Evolutionary conservation across 2,329 filamentous ascomycete genomes (phyloP).

Genomic region (Didymella pomorum): DNA sequence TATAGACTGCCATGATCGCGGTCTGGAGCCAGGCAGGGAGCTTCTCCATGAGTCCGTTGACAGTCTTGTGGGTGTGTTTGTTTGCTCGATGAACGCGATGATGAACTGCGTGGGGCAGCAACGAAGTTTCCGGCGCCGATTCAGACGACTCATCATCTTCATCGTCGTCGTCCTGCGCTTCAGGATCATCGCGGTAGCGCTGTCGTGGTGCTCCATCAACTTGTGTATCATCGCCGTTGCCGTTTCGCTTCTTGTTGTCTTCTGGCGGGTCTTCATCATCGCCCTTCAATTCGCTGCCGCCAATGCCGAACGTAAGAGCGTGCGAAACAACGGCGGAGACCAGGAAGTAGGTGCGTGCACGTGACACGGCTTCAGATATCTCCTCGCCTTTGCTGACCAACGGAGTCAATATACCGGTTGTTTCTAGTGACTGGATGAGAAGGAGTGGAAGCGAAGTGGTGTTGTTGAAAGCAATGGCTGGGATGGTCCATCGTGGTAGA

Average conservation of each 20-base stretch:
- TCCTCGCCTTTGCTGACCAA: slow-evolving; percentile 57
- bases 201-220: slow-evolving; percentile 3
- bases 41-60: slow-evolving; percentile 12
- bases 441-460: slow-evolving; percentile 63
- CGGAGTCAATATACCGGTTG: slow-evolving; percentile 64
- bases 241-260: slow-evolving; percentile 29
- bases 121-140: slow-evolving; percentile 54
- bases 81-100: slow-evolving; percentile 46
- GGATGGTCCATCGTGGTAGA: slow-evolving; percentile 62
- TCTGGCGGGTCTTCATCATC: slow-evolving; percentile 52
- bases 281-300: slow-evolving; percentile 64
- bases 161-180: slow-evolving; percentile 34
- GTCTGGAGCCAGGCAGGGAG: slow-evolving; percentile 52
- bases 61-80: slow-evolving; percentile 42
- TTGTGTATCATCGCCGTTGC: slow-evolving; percentile 7
- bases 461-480: slow-evolving; percentile 65
- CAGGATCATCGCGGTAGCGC: slow-evolving; percentile 20
- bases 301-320: slow-evolving; percentile 70
- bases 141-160: slow-evolving; percentile 35
- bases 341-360: slow-evolving; percentile 71
- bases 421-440: slow-evolving; percentile 60
- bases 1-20: slow-evolving; percentile 53
- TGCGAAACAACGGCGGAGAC: slow-evolving; percentile 71
- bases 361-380: slow-evolving; percentile 59
- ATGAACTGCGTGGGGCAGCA: slow-evolving; percentile 56